phyloP scores from a whole-genome alignment of 371 early-diverging fungal genomes.

The Saksenaea vasiformis region DNA sequence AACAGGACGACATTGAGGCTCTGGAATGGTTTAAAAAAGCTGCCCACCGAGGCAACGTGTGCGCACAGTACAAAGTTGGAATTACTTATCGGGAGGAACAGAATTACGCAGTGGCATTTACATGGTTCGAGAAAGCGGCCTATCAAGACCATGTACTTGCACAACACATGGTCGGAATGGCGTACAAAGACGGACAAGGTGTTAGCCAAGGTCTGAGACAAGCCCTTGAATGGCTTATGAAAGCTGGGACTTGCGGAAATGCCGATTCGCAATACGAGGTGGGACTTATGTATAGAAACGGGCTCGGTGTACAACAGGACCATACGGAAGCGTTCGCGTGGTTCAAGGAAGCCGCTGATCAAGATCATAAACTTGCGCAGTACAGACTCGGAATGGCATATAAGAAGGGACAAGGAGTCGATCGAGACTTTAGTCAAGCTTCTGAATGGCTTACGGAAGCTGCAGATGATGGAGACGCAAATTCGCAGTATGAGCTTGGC shows the following conservation, averaged over 20 bases:
- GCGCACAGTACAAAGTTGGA: constrained; percentile 72
- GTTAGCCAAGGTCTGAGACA: constrained; percentile 42
- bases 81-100: too few relatives aligned
- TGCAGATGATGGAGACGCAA: neutral
- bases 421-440: constrained; percentile 41
- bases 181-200: constrained; percentile 60
- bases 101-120: constrained; percentile 63
- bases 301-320: too few relatives aligned
- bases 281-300: too few relatives aligned
- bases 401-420: constrained; percentile 54
- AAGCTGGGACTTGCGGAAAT: too few relatives aligned
- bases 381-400: constrained; percentile 76
- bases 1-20: too few relatives aligned
- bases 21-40: constrained; percentile 24
- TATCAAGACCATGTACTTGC: constrained; percentile 64
- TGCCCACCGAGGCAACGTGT: constrained; percentile 61
- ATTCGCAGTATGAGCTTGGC: constrained; percentile 25
- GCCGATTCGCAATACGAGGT: too few relatives aligned
- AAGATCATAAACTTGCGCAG: constrained; percentile 66
- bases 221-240: constrained; percentile 46
- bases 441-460: constrained; percentile 48
- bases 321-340: constrained; percentile 63
- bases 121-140: constrained; percentile 45
- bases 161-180: constrained; percentile 72
- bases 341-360: constrained; percentile 66